Conservation (phyloP, 331 rosid genomes). For the Rhamnella rubrinervis region DNA sequence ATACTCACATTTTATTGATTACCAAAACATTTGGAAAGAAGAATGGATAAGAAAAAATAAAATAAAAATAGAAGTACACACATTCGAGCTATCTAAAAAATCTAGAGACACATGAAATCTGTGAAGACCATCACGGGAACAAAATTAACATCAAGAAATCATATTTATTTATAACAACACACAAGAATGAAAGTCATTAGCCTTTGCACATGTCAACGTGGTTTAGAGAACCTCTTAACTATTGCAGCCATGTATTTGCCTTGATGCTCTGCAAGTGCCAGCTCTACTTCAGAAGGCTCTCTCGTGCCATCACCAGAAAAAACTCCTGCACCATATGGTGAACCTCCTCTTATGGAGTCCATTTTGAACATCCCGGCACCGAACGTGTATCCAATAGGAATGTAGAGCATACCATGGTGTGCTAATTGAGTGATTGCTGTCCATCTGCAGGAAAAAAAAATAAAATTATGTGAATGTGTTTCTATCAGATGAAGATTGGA, state of each 20-base stretch:
- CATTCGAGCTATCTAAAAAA: constrained; percentile 12
- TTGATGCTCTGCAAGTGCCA: constrained; percentile 76
- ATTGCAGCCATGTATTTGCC: constrained; percentile 73
- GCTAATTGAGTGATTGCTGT: constrained; percentile 82
- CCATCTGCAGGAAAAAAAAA: constrained; percentile 50
- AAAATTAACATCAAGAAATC: not conserved
- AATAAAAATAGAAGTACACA: not conserved
- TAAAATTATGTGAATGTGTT: not conserved
- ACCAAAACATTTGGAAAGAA: not conserved
- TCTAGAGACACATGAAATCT: constrained; percentile 11
- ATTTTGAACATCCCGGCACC: constrained; percentile 74
- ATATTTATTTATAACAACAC: not conserved
- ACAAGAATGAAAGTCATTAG: constrained; percentile 5
- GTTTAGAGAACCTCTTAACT: constrained; percentile 47
- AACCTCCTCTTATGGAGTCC: constrained; percentile 71
- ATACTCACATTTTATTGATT: constrained; percentile 12
- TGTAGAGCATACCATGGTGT: constrained; percentile 90
- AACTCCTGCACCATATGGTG: constrained; percentile 84
- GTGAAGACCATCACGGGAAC: constrained; percentile 5
- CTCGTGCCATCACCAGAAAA: constrained; percentile 83
- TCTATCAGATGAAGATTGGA: not conserved
- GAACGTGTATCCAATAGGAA: constrained; percentile 75
- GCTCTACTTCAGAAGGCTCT: constrained; percentile 53
- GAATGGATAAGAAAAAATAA: constrained; percentile 9
- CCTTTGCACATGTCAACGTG: constrained; percentile 16